Evolutionary conservation across 73 alveolate species (phyloP).

Genomic region (Tetrahymena malaccensis): DNA sequence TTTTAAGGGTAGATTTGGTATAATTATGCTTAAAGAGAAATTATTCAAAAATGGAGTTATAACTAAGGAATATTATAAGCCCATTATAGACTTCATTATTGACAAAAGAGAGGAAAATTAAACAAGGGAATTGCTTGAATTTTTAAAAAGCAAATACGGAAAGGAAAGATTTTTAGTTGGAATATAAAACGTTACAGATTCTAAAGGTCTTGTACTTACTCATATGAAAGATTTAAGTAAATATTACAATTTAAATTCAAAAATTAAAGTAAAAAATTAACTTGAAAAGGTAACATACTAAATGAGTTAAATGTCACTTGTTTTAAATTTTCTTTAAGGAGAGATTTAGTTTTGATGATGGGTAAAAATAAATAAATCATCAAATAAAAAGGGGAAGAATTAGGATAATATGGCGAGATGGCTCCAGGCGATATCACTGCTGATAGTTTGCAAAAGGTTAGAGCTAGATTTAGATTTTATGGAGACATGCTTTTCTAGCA

Average conservation of each 20-base stretch:
- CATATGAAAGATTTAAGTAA: not conserved
- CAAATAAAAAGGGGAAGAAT: not conserved
- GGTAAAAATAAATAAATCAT: not conserved
- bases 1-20: conserved; percentile 9
- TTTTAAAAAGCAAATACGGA: not conserved
- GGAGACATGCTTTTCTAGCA: not conserved
- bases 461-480: not conserved
- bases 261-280: not conserved
- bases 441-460: not conserved
- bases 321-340: not conserved
- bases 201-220: not conserved
- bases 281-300: not conserved
- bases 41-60: not conserved
- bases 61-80: not conserved
- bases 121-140: not conserved
- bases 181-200: not conserved
- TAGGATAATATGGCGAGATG: not conserved
- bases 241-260: not conserved
- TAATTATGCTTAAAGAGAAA: not conserved
- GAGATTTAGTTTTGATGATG: not conserved
- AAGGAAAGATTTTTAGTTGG: not conserved
- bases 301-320: not conserved
- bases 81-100: not conserved
- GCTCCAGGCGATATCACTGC: not conserved
- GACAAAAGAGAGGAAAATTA: not conserved